Percentiles rank a stretch among this genome's conserved stretches.
These are phyloP conservation scores for Bjerkandera adusta DNA, from an alignment of 1,284 basidiomycete genomes.

Conservation along the genomic window DNA sequence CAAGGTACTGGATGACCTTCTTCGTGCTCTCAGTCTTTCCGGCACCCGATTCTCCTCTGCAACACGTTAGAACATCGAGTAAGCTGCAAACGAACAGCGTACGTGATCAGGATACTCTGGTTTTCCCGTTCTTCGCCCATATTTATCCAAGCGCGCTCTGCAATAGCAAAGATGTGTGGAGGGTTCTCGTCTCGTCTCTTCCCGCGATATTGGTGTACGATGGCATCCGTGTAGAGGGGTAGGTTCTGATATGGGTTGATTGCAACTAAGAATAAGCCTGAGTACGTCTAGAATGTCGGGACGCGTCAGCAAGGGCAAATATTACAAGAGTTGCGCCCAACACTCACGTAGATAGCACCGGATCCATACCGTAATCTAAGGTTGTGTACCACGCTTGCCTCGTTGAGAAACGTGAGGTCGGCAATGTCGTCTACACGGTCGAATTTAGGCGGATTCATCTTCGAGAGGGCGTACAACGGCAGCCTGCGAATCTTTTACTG, in stretches of 20 bases:
- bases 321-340: neutral
- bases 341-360: conserved; percentile 91
- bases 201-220: conserved; percentile 91
- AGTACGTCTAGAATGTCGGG: conserved; percentile 74
- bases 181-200: conserved; percentile 93
- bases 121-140: conserved; percentile 98
- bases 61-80: neutral
- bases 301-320: neutral
- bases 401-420: conserved; percentile 96
- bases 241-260: conserved; percentile 96
- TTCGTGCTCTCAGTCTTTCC: conserved; percentile 99
- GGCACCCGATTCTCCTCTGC: conserved; percentile 95
- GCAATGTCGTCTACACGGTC: conserved; percentile 98
- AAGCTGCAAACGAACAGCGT: conserved; percentile 27
- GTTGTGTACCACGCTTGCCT: conserved; percentile 98
- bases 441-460: conserved; percentile 99
- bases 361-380: conserved; percentile 89
- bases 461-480: conserved; percentile 77
- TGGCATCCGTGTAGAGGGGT: conserved; percentile 92
- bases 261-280: conserved; percentile 95
- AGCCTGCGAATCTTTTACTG: conserved; percentile 63
- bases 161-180: conserved; percentile 97
- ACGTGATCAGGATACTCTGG: conserved; percentile 98
- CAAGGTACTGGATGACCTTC: conserved; percentile 99
- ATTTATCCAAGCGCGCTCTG: conserved; percentile 97